Conservation (phyloP, 305 asterid species). For the Solanum hybrid region DNA sequence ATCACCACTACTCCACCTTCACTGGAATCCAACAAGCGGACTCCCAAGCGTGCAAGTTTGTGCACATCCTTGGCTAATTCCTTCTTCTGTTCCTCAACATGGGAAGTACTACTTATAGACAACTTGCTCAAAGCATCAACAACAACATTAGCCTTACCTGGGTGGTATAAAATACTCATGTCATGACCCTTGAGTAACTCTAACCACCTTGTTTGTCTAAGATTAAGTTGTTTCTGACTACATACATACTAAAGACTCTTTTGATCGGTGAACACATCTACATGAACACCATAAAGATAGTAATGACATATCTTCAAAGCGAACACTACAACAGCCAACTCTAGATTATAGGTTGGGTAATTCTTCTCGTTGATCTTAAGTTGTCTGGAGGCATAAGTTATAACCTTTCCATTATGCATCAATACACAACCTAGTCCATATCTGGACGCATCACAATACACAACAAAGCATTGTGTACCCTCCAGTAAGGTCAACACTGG, state of each 20-base stretch:
- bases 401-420: neutral
- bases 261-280: neutral
- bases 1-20: neutral
- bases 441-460: neutral
- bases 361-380: neutral
- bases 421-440: neutral
- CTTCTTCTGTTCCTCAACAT: too few relatives aligned
- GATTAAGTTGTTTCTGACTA: neutral
- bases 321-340: neutral
- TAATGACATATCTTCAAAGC: neutral
- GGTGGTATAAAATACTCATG: neutral
- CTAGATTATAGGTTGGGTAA: neutral
- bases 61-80: neutral
- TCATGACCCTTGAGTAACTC: neutral
- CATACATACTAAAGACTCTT: neutral
- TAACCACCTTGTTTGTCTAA: neutral
- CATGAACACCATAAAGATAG: neutral
- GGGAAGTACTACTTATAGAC: neutral
- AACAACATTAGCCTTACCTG: neutral
- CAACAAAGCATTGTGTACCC: neutral
- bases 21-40: too few relatives aligned
- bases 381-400: neutral
- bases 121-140: neutral
- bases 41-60: too few relatives aligned
- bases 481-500: neutral